Evolutionary conservation across 371 early-diverging fungal species (phyloP), one percentile per base, ranked within the genome.

Genomic region (Apophysomyces elegans): DNA sequence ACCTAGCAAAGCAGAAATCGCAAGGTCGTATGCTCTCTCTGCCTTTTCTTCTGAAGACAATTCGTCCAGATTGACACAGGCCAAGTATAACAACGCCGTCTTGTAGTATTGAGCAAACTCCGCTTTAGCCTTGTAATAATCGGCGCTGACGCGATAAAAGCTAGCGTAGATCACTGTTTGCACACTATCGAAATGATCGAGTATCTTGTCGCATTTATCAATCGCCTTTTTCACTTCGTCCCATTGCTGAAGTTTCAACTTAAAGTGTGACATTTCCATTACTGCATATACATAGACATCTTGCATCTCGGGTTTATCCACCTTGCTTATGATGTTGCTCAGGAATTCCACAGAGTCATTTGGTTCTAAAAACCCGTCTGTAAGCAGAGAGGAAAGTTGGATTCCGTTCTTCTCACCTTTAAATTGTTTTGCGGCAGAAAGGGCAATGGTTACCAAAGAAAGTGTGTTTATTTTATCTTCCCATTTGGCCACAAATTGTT

Each of bases 61-160:
- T 35, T 95, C 95, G 56, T 93, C 89, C 39, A 96, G 65, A 47
- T 91, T 85, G 16, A 98, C 88, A 59, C 96, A 98, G 1, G 97
- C 93, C 56, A 99, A 79, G 77, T 90, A 96, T 41, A 99, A 84
- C 64, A 99, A 81, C 0, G 97, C 95, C 66, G 91, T 93, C 84
- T 95, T 95, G 82, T 97, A 99, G 75, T 95, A 98, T 69, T 93
- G 90, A 12, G 92, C 94, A 80, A 93, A 98, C 36, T 90, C 89
- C 0, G 93, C 93, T 75, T 95, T 94, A 61, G 93, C 93, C 89
- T 98, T 98, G 84, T 95, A 94, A 79, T 92, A 98, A 64, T 97
- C 97, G 6, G 98, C 94, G 63, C 93, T 87, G 43, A 98, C 96
- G 44, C 96, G 91, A 73, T 97, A 98, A 69, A 93, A 97, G 71